Evolutionary conservation across 345 rosid genomes (phyloP).

Genomic region (Euphorbia lathyris): DNA sequence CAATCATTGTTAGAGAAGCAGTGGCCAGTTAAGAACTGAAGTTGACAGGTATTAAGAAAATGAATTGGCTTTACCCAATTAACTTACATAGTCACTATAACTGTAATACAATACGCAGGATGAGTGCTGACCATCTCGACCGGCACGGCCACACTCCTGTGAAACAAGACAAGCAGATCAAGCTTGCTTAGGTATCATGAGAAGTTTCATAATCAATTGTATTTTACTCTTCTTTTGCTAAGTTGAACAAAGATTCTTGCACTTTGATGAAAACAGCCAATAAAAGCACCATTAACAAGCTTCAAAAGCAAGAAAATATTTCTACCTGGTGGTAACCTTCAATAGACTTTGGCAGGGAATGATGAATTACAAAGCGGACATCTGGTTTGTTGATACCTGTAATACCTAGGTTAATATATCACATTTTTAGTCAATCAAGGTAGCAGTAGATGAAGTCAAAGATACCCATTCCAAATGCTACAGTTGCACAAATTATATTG

Average conservation of each 20-base stretch:
- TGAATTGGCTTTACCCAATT: neutral
- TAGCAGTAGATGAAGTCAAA: slow-evolving; percentile 19
- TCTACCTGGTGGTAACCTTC: slow-evolving; percentile 99
- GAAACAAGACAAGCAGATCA: slow-evolving; percentile 20
- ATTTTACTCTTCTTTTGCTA: neutral
- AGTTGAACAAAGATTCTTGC: neutral
- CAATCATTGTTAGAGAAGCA: slow-evolving; percentile 3
- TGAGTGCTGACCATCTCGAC: slow-evolving; percentile 90
- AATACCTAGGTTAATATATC: slow-evolving; percentile 24
- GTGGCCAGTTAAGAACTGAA: neutral
- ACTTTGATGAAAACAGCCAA: neutral
- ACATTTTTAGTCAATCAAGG: slow-evolving; percentile 18
- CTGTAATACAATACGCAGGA: slow-evolving; percentile 92
- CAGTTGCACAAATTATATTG: slow-evolving; percentile 95
- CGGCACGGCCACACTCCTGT: slow-evolving; percentile 99
- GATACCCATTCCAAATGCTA: slow-evolving; percentile 99
- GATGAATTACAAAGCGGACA: slow-evolving; percentile 98
- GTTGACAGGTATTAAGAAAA: slow-evolving; percentile 14
- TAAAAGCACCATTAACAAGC: neutral
- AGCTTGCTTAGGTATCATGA: neutral
- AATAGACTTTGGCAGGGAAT: slow-evolving; percentile 95
- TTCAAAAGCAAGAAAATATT: neutral
- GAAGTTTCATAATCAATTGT: neutral
- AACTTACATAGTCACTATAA: slow-evolving; percentile 92
- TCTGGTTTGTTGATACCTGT: slow-evolving; percentile 98